Evolutionary conservation across 2,329 filamentous ascomycete genomes (phyloP).

Genomic region (Arthrobotrys megalospora): DNA sequence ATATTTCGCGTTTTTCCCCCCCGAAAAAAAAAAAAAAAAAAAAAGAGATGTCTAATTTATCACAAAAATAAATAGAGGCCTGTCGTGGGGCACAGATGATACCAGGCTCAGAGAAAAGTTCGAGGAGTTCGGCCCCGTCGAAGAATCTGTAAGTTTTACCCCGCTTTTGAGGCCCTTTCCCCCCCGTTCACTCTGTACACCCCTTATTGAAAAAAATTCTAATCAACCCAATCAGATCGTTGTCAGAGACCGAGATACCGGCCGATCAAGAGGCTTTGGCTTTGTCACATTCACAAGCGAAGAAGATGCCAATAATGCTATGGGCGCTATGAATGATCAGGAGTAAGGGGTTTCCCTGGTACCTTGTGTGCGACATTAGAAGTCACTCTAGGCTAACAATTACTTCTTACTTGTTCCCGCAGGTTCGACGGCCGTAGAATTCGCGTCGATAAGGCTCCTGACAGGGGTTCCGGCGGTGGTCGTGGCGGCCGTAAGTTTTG

Average conservation of each 20-base stretch:
- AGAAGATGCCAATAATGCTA: conserved; percentile 81
- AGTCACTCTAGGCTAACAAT: no score
- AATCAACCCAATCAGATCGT: conserved; percentile 78
- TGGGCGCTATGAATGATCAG: conserved; percentile 85
- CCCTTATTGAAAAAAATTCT: conserved; percentile 31
- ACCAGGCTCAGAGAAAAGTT: conserved; percentile 88
- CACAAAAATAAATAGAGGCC: conserved; percentile 76
- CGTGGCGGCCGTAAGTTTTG: conserved; percentile 69
- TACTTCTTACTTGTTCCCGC: conserved; percentile 54
- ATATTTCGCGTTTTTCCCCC: no score
- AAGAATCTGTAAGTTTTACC: conserved; percentile 88
- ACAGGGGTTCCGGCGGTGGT: conserved; percentile 78
- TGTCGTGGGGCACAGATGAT: conserved; percentile 98
- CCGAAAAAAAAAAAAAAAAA: no score
- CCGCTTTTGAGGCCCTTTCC: conserved; percentile 2
- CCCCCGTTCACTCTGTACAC: conserved; percentile 61
- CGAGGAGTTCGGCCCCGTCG: conserved; percentile 88
- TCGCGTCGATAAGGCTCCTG: conserved; percentile 94
- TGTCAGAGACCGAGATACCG: conserved; percentile 96
- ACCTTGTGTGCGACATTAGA: no score
- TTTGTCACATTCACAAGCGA: conserved; percentile 91
- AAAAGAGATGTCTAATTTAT: no score
- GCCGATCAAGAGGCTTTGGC: conserved; percentile 95
- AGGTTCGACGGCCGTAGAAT: conserved; percentile 96
- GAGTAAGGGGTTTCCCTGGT: conserved; percentile 78